Evolutionary conservation across 805 yeast genomes (phyloP).

Genomic region (Candida patagonica): DNA sequence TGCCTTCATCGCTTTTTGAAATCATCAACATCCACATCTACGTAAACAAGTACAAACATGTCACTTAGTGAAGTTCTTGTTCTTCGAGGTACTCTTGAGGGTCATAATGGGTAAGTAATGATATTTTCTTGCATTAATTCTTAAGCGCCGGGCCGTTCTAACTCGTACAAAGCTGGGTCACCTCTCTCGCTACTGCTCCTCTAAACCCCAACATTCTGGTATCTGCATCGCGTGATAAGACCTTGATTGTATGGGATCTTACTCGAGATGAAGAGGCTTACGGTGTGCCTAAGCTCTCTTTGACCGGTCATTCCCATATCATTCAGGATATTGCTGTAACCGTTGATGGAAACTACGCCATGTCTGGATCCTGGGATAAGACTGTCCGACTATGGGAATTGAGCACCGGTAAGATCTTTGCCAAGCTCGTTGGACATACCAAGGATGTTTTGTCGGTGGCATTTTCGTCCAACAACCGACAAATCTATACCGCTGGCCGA

Average conservation of each 20-base stretch:
- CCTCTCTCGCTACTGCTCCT: conserved; percentile 95
- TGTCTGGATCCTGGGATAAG: conserved; percentile 99
- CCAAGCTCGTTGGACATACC: conserved; percentile 96
- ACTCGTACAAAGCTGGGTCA: conserved; percentile 65
- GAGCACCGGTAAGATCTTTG: conserved; percentile 84
- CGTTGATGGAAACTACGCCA: conserved; percentile 94
- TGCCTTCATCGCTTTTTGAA: too few species aligned
- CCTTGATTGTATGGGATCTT: conserved; percentile 96
- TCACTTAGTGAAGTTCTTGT: conserved; percentile 76
- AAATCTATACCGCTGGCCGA: conserved; percentile 97
- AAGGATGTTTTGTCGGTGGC: conserved; percentile 97
- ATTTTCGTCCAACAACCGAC: conserved; percentile 92
- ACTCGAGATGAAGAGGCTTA: conserved; percentile 92
- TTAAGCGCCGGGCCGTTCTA: not conserved
- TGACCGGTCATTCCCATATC: conserved; percentile 98
- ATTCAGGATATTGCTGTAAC: conserved; percentile 97
- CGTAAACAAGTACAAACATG: conserved; percentile 16
- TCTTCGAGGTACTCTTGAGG: conserved; percentile 98
- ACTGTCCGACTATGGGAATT: conserved; percentile 98
- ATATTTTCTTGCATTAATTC: not conserved
- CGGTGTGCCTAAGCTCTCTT: conserved; percentile 97
- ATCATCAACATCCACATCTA: not conserved
- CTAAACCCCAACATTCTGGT: conserved; percentile 96
- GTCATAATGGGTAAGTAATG: conserved; percentile 50
- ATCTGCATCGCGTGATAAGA: conserved; percentile 98